A percentile compares a stretch with the other conserved stretches of the same genome.
Conservation (phyloP, 768 basidiomycete genomes). For the Rickenella mellea region DNA sequence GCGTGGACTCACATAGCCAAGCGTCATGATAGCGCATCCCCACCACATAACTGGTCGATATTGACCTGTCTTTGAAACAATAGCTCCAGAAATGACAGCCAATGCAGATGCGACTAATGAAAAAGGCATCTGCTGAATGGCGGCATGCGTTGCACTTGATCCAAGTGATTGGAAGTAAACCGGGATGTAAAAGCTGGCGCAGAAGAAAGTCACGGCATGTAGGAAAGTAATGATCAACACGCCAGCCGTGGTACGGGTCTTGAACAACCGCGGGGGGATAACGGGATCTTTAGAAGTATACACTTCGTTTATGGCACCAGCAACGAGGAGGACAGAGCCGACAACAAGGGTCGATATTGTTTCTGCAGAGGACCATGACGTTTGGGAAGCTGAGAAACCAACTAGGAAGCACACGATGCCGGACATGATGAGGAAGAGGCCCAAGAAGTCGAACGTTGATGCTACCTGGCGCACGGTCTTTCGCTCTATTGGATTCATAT, state of each 20-base stretch:
- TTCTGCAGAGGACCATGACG: slow-evolving; percentile 17
- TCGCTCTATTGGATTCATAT: slow-evolving; percentile 23
- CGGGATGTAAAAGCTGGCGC: slow-evolving; percentile 24
- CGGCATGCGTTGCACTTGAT: slow-evolving; percentile 22
- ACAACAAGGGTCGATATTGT: slow-evolving; percentile 29
- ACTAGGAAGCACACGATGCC: slow-evolving; percentile 28
- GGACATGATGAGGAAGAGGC: slow-evolving; percentile 23
- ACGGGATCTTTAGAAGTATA: slow-evolving; percentile 25
- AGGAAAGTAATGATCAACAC: slow-evolving; percentile 23
- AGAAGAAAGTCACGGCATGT: slow-evolving; percentile 24
- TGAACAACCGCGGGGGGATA: slow-evolving; percentile 30
- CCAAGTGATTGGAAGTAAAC: slow-evolving; percentile 34
- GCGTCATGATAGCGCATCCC: slow-evolving; percentile 15
- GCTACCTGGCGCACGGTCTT: slow-evolving; percentile 22
- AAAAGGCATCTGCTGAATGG: slow-evolving; percentile 27
- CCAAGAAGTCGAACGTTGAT: slow-evolving; percentile 29
- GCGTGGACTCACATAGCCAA: slow-evolving; percentile 19
- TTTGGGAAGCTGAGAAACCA: slow-evolving; percentile 22
- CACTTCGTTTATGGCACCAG: slow-evolving; percentile 23
- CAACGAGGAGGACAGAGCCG: slow-evolving; percentile 21
- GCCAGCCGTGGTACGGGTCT: slow-evolving; percentile 28
- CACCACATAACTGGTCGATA: slow-evolving; percentile 24
- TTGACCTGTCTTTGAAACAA: slow-evolving; percentile 17
- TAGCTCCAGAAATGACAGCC: slow-evolving; percentile 15
- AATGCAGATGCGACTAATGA: slow-evolving; percentile 16